Conservation (phyloP, 129 eudicot species). For the Deinandra increscens region DNA sequence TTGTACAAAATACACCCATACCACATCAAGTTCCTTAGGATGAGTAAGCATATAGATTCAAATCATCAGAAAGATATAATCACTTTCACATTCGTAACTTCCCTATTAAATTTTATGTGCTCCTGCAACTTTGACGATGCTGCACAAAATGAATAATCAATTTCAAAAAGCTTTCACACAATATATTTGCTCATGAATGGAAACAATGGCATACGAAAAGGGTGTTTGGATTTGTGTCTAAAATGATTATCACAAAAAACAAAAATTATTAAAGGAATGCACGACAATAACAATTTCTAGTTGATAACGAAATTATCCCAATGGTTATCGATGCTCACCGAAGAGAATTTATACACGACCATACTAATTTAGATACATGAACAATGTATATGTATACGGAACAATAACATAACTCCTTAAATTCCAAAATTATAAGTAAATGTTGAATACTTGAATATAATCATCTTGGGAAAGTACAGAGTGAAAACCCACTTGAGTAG, state of each 20-base stretch:
- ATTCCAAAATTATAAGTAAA: too few relatives aligned
- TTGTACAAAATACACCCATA: conserved; percentile 31
- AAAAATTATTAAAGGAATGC: neutral
- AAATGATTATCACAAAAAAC: neutral
- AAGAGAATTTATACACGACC: too few relatives aligned
- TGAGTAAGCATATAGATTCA: conserved; percentile 96
- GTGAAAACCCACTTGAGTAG: too few relatives aligned
- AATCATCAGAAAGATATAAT: conserved; percentile 80
- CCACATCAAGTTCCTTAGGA: conserved; percentile 95
- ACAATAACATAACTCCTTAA: too few relatives aligned
- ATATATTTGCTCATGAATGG: too few relatives aligned
- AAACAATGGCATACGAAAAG: neutral
- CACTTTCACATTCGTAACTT: conserved; percentile 74
- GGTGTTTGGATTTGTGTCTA: neutral
- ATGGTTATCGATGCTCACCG: too few relatives aligned
- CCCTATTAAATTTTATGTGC: conserved; percentile 89
- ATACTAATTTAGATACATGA: too few relatives aligned
- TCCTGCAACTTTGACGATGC: conserved; percentile 94
- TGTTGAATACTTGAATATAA: too few relatives aligned
- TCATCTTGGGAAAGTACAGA: too few relatives aligned
- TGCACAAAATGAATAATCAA: conserved; percentile 40
- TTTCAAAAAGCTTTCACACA: neutral
- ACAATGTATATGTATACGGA: too few relatives aligned
- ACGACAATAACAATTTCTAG: neutral
- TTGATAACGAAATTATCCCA: too few relatives aligned